phyloP scores from a whole-genome alignment of 2,329 filamentous ascomycete species.

The Colletotrichum tabaci region DNA sequence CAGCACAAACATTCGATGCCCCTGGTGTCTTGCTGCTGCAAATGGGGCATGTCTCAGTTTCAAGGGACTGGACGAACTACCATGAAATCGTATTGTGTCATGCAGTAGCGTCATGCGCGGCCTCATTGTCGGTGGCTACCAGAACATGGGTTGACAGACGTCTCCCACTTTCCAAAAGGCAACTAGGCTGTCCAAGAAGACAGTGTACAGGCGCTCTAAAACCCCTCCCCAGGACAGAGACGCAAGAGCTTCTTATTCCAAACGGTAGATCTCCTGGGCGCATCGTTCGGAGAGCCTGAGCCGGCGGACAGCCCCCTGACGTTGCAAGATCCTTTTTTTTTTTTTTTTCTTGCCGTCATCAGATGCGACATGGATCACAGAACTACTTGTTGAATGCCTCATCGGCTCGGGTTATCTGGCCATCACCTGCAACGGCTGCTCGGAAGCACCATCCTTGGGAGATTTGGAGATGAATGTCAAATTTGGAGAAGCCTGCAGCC shows the following conservation, averaged over 20 bases:
- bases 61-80: neutral
- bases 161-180: neutral
- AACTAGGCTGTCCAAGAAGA: neutral
- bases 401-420: conserved; percentile 1
- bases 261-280: conserved; percentile 19
- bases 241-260: conserved; percentile 1
- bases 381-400: neutral
- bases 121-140: neutral
- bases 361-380: conserved; percentile 9
- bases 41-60: neutral
- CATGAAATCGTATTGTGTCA: conserved; percentile 1
- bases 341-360: conserved; percentile 1
- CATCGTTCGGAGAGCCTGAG: conserved; percentile 19
- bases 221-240: neutral
- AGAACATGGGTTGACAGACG: neutral
- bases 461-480: conserved; percentile 25
- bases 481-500: conserved; percentile 31
- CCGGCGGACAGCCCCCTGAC: conserved; percentile 1
- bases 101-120: conserved; percentile 20
- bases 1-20: neutral
- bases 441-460: conserved; percentile 4
- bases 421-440: conserved; percentile 22
- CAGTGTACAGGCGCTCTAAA: neutral
- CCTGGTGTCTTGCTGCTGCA: neutral
- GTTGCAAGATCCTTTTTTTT: conserved; percentile 22